phyloP scores from a whole-genome alignment of 768 basidiomycete species.

The Termitomyces heimii region DNA sequence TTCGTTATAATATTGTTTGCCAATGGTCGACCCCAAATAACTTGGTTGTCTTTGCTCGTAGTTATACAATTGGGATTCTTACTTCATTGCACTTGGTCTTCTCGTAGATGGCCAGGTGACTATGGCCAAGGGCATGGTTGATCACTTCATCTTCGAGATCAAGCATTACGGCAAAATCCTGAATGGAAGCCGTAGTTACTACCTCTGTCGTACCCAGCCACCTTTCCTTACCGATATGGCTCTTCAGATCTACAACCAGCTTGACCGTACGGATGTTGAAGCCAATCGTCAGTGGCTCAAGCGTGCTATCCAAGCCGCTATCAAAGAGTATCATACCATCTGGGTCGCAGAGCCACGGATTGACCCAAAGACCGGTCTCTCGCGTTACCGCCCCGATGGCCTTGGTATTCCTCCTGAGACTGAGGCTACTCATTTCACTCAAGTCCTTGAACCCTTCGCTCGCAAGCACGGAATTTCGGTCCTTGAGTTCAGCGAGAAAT shows the following conservation, averaged over 20 bases:
- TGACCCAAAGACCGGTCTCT: conserved; percentile 91
- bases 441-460: conserved; percentile 94
- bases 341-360: conserved; percentile 96
- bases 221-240: conserved; percentile 99
- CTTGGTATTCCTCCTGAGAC: conserved; percentile 97
- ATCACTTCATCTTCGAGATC: conserved; percentile 99
- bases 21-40: conserved; percentile 5
- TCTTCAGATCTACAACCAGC: conserved; percentile 94
- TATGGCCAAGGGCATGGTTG: conserved; percentile 97
- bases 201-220: conserved; percentile 93
- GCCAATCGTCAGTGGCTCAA: conserved; percentile 90
- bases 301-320: conserved; percentile 92
- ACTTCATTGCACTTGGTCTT: conserved; percentile 90
- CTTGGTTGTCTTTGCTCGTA: conserved; percentile 21
- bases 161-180: conserved; percentile 95
- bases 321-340: conserved; percentile 98
- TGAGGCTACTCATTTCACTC: conserved; percentile 97
- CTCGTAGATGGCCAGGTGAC: conserved; percentile 91
- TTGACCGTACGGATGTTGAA: conserved; percentile 77
- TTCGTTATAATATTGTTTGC: conserved; percentile 25
- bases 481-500: conserved; percentile 94
- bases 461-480: conserved; percentile 88
- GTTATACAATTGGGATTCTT: conserved; percentile 95
- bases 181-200: conserved; percentile 94
- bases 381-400: conserved; percentile 90